phyloP scores from a whole-genome alignment of 1,284 basidiomycete species.

The Austropuccinia psidii region DNA sequence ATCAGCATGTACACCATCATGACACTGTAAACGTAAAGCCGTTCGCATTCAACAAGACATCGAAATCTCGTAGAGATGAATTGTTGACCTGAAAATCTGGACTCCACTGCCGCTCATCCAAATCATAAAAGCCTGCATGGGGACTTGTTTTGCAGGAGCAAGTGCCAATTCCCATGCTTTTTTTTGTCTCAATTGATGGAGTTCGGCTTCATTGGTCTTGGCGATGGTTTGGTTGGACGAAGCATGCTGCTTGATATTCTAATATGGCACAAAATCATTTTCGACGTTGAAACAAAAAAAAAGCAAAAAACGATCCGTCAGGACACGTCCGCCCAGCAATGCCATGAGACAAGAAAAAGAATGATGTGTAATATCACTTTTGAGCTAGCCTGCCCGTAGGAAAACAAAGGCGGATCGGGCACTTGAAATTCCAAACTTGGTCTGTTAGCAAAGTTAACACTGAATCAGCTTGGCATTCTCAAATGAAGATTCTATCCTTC shows the following conservation, averaged over 20 bases:
- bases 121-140: constrained; percentile 91
- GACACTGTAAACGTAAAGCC: constrained; percentile 37
- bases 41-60: not conserved
- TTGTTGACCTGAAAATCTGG: constrained; percentile 60
- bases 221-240: not conserved
- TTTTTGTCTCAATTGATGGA: constrained; percentile 39
- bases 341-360: not conserved
- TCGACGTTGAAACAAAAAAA: not conserved
- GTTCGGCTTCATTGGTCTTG: not conserved
- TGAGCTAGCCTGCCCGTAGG: not conserved
- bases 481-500: not conserved
- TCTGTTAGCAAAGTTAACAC: not conserved
- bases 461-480: not conserved
- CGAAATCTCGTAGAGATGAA: not conserved
- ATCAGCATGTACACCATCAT: constrained; percentile 45
- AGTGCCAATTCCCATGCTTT: constrained; percentile 46
- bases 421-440: not conserved
- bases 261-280: not conserved
- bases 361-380: not conserved
- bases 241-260: not conserved
- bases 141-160: constrained; percentile 70
- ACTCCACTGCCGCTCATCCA: constrained; percentile 90
- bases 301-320: too few species aligned
- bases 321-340: too few species aligned
- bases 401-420: constrained; percentile 3